Evolutionary conservation across 257 asterid genomes (phyloP), one percentile per base, ranked within the genome.

Genomic region (Apocynum venetum): DNA sequence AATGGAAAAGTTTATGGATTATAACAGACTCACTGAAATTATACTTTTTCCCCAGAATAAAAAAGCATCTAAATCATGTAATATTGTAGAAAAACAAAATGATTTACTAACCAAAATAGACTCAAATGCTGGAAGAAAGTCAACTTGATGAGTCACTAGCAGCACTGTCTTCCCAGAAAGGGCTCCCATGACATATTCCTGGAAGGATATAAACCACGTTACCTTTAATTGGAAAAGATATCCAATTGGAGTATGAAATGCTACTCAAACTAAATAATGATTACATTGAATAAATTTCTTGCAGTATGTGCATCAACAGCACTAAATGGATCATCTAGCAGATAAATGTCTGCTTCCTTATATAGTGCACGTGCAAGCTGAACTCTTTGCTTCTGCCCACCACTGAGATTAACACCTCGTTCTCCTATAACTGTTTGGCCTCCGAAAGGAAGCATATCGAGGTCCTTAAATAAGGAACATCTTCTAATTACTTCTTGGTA

Each of bases 281-380:
- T 78, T 72, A 86, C 89, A 64, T 81, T 81, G 63, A 83, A 86
- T 40, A 86, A 47, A 51, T 64, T 78, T 20, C 77, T 61, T 0
- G 89, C 84, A 67, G 89, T 86, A 0, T 81, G 79, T 49, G 89
- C 87, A 86, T 86, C 89, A 35, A 86, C 82, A n/a, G 87, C 87
- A 35, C 89, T 86, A 72, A 86, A 86, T 15, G 87, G 89, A 81
- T 86, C 89, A 31, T 86, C 89, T 65, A 86, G 63, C 6, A 86
- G 71, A 74, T 86, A 85, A 35, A 86, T 71, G 57, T 79, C 87
- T 2, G 89, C 87, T 53, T 83, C 83, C 63, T 74, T 80, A 77
- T 83, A 83, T 53, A 83, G 48, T 53, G 89, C 87, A 3, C 87
- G 89, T n/a, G 89, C 87, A 10, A 86, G 84, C 78, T 86, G 89